phyloP scores from a whole-genome alignment of 1,284 basidiomycete species.

The Schizopora paradoxa region DNA sequence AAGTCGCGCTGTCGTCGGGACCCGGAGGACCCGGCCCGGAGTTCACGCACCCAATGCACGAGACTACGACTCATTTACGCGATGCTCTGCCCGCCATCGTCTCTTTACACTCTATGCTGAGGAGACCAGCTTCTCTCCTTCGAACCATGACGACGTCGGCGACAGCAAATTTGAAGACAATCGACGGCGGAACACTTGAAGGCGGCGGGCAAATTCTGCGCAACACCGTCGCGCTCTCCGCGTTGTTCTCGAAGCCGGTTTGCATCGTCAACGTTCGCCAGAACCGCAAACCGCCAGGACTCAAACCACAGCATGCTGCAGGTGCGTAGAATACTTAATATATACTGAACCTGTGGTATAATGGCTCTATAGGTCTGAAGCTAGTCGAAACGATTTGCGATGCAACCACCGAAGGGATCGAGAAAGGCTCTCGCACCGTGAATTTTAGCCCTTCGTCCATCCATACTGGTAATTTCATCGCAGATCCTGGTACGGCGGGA shows the following conservation, averaged over 20 bases:
- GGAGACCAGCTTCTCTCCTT: too few species aligned
- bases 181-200: constrained; percentile 45
- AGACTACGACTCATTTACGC: too few species aligned
- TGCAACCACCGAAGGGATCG: constrained; percentile 46
- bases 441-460: constrained; percentile 48
- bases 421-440: constrained; percentile 44
- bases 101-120: too few species aligned
- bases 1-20: too few species aligned
- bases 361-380: constrained; percentile 42
- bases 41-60: too few species aligned
- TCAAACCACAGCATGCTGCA: constrained; percentile 64
- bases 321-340: constrained; percentile 35
- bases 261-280: constrained; percentile 54
- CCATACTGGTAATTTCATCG: constrained; percentile 41
- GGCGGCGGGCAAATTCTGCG: constrained; percentile 72
- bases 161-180: too few species aligned
- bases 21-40: too few species aligned
- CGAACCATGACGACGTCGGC: not conserved
- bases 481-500: constrained; percentile 64
- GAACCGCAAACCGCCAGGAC: constrained; percentile 49
- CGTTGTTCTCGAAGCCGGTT: constrained; percentile 51
- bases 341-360: not conserved
- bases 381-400: constrained; percentile 54
- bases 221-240: constrained; percentile 57
- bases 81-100: too few species aligned